Evolutionary conservation across 2,329 filamentous ascomycete genomes (phyloP), one percentile per base, ranked within the genome.

Genomic region (Pseudogymnoascus sp.): DNA sequence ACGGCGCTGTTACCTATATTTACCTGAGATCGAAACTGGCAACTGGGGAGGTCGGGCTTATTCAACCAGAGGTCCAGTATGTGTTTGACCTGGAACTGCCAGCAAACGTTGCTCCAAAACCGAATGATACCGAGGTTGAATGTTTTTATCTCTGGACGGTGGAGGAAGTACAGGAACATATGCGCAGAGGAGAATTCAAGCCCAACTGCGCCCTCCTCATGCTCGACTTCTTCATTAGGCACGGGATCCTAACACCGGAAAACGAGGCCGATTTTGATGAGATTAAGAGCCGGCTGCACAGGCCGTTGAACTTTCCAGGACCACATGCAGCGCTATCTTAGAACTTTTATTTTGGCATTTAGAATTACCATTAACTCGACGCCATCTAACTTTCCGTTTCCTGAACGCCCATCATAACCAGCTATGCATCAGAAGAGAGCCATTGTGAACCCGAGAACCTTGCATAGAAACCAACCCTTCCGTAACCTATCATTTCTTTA

Each of bases 61-160:
- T 96, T 72, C 93, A 96, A 76, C 95, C 95, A 0, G 95, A 98
- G 77, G 88, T 87, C 70, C 89, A 98, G 76, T 97, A 92, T 79
- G 80, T 96, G 50, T 99, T 95, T 77, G 92, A 99, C 74, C 78
- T 98, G 66, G 87, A 91, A 75, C 78, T 99, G 66, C 83, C 88
- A 2, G 76, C 79, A 4, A 85, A 86, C 64, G 81, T 91, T 3
- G 78, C 84, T 37, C 92, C 89, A 11, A 83, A 82, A 72, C 93
- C 93, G 16, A 88, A 89, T 64, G 95, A 99, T 74, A 87, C 89
- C 61, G 95, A 99, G 78, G 95, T 96, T 4, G 90, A 92, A 71
- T 84, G 86, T 65, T 98, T 98, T 73, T 83, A 85, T 72, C 79
- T 97, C 64, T 87, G 86, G 83, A 86, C 82, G 1, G 81, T 97